Percentiles rank a stretch among this genome's conserved stretches.
Evolutionary conservation across 768 basidiomycete species (phyloP).

Genomic region (Pulveroboletus sp.): DNA sequence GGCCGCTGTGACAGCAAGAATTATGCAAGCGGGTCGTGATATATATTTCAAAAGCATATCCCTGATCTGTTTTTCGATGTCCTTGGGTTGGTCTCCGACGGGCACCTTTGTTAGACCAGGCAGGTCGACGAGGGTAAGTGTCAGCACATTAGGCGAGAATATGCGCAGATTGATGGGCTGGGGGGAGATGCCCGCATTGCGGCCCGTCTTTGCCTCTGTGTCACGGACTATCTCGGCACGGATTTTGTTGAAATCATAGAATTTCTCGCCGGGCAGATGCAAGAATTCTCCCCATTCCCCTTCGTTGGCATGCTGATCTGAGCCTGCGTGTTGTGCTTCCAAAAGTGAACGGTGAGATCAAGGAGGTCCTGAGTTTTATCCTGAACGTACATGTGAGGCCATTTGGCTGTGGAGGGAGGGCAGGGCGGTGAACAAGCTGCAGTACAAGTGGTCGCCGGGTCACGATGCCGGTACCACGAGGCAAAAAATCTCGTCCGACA

Average conservation of each 20-base stretch:
- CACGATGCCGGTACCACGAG: constrained; percentile 98
- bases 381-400: constrained; percentile 39
- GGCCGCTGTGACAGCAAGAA: constrained; percentile 93
- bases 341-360: neutral
- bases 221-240: constrained; percentile 94
- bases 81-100: constrained; percentile 92
- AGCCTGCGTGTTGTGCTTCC: constrained; percentile 35
- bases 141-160: constrained; percentile 95
- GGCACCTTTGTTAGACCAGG: constrained; percentile 95
- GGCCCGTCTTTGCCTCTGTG: constrained; percentile 97
- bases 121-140: constrained; percentile 94
- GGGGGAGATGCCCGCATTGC: constrained; percentile 97
- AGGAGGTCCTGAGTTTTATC: neutral
- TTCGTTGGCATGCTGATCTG: constrained; percentile 76
- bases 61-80: constrained; percentile 95
- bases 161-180: constrained; percentile 96
- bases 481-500: constrained; percentile 96
- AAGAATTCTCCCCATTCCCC: constrained; percentile 99
- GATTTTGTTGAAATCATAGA: constrained; percentile 97
- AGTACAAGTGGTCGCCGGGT: constrained; percentile 93
- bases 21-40: constrained; percentile 90
- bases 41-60: constrained; percentile 98
- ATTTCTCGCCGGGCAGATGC: constrained; percentile 93
- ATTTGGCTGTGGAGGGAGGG: constrained; percentile 42
- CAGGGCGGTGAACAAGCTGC: constrained; percentile 87